Evolutionary conservation across 1,139 yeast species (phyloP), one percentile per base, ranked within the genome.

Genomic region (Yamadazyma trypodendri): DNA sequence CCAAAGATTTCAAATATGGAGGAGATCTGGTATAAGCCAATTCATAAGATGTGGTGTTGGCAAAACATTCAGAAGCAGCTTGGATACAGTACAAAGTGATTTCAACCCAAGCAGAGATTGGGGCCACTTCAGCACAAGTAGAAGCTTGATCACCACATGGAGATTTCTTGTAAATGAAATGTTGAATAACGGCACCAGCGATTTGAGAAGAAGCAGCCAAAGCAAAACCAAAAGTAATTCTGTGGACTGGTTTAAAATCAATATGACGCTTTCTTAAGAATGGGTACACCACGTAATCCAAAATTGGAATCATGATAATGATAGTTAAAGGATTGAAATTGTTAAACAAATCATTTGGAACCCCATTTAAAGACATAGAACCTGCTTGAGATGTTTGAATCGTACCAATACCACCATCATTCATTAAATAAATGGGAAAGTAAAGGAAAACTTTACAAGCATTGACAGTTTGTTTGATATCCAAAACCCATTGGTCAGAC

Each of bases 21-120:
- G 89, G 87, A 23, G 88, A 75, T 56, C 83, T 72, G 2, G 85
- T 73, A 57, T 81, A 83, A 8, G 89, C 88, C 50, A 81, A 68
- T 58, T 81, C 88, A 51, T 81, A 79, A 40, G 79, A 84, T 13
- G 88, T 79, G 37, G 80, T 76, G 43, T 66, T 77, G 24, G 85
- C 82, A 51, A 81, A 81, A 63, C 85, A 80, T 60, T 82, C 89
- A 42, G 84, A 78, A 18, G 76, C 65, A 25, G 88, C 87, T 39
- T 78, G 75, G 35, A 79, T 57, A 31, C 75, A 66, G 53, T 74
- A 82, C 43, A 76, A 62, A 18, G 68, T 55, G 22, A 70, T 63
- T 42, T 75, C 81, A 40, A 64, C 63, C 83, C 83, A 77, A n/a
- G 79, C 81, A 31, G 73, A 58, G 24, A 79, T 58, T 21, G 81